phyloP scores from a whole-genome alignment of 1,139 yeast genomes.

The Casaregolazyma suthepensis region DNA sequence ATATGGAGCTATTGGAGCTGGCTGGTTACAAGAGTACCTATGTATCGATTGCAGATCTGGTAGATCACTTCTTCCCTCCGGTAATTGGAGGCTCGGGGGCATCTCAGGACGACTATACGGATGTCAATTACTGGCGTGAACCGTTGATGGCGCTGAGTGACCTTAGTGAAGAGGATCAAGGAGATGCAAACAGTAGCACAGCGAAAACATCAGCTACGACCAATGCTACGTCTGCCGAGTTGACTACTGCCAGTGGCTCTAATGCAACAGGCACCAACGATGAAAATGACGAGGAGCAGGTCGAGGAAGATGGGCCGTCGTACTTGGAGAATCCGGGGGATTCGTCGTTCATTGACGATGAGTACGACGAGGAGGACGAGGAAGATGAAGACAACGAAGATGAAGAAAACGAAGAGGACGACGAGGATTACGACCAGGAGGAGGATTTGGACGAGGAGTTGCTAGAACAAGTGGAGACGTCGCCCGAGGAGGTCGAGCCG shows the following conservation, averaged over 20 bases:
- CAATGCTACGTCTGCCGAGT: background rate
- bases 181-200: constrained; percentile 8
- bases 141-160: constrained; percentile 63
- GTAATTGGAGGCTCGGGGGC: constrained; percentile 23
- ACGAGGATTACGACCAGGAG: constrained; percentile 6
- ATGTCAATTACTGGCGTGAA: constrained; percentile 88
- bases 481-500: background rate
- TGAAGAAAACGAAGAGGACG: constrained; percentile 15
- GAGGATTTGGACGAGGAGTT: constrained; percentile 10
- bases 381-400: constrained; percentile 29
- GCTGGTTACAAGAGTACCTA: constrained; percentile 91
- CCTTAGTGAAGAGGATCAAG: constrained; percentile 34
- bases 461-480: background rate
- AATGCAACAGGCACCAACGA: constrained; percentile 9
- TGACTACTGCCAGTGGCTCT: background rate
- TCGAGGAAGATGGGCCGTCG: constrained; percentile 14
- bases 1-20: constrained; percentile 89
- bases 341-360: constrained; percentile 20
- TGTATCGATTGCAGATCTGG: constrained; percentile 84
- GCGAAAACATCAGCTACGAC: background rate
- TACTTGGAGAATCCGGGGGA: constrained; percentile 16
- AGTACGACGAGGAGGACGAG: constrained; percentile 20
- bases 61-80: constrained; percentile 97
- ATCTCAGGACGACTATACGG: constrained; percentile 57
- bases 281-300: constrained; percentile 19